phyloP scores from a whole-genome alignment of 306 rosid species.

The Sechiopsis laciniata region DNA sequence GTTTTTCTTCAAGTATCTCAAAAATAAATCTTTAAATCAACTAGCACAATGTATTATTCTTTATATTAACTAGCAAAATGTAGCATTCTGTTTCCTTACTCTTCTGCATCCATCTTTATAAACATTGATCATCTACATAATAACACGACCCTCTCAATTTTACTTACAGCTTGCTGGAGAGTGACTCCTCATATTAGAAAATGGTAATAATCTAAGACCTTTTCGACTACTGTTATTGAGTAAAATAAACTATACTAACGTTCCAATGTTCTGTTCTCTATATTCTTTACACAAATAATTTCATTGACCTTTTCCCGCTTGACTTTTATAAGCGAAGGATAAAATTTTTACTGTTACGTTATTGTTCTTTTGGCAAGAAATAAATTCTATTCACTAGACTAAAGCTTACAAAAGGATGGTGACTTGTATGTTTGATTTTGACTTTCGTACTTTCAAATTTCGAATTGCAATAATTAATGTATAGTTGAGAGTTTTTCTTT shows the following conservation, averaged over 20 bases:
- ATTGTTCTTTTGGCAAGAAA: not conserved
- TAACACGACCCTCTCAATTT: conserved; percentile 11
- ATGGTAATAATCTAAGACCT: conserved; percentile 29
- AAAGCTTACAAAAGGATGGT: not conserved
- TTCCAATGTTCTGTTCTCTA: not conserved
- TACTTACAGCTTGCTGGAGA: conserved; percentile 41
- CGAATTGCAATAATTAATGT: not conserved
- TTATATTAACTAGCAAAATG: too few species aligned
- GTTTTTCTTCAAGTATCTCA: not conserved
- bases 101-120: not conserved
- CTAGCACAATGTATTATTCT: not conserved
- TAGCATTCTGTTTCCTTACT: not conserved
- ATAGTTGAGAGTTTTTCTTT: not conserved
- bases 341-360: not conserved
- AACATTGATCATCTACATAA: conserved; percentile 3
- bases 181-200: conserved; percentile 29
- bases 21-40: not conserved
- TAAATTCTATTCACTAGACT: not conserved
- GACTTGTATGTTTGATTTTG: not conserved
- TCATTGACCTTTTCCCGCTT: not conserved
- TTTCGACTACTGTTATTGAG: not conserved
- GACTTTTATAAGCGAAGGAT: not conserved
- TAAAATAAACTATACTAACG: not conserved
- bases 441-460: conserved; percentile 4
- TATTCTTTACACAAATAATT: not conserved